Percentiles rank a stretch among this genome's conserved stretches.
Conservation (phyloP, 768 basidiomycete species). For the Pulveroboletus sp. region DNA sequence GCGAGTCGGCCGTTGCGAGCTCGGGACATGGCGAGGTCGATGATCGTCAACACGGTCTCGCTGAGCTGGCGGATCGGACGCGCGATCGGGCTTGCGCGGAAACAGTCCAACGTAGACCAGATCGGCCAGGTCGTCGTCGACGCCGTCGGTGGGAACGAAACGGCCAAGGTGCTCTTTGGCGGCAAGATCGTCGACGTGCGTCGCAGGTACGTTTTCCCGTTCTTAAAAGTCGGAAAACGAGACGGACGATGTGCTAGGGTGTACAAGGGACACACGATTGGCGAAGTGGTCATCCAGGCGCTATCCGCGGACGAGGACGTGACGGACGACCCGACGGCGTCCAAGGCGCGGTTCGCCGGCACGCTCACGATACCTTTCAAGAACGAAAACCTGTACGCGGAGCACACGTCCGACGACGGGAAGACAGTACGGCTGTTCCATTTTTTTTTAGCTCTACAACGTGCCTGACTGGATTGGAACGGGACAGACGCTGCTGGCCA, state of each 20-base stretch:
- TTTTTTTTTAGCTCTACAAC: not conserved
- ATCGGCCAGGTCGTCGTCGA: slow-evolving; percentile 35
- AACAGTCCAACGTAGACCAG: slow-evolving; percentile 40
- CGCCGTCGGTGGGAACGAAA: slow-evolving; percentile 33
- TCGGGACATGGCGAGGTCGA: slow-evolving; percentile 33
- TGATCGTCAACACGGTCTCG: slow-evolving; percentile 52
- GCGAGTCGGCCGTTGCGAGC: slow-evolving; percentile 40
- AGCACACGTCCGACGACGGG: slow-evolving; percentile 33
- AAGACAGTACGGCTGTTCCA: slow-evolving; percentile 14
- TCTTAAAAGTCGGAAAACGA: not conserved
- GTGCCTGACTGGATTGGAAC: too few species aligned
- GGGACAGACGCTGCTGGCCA: slow-evolving; percentile 37
- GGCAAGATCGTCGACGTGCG: slow-evolving; percentile 59
- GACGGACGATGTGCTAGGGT: slow-evolving; percentile 12
- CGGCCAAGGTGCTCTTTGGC: slow-evolving; percentile 44
- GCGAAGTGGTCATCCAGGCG: slow-evolving; percentile 33
- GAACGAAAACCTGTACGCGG: slow-evolving; percentile 57
- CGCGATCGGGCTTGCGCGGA: slow-evolving; percentile 50
- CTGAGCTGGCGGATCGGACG: slow-evolving; percentile 62
- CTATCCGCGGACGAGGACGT: slow-evolving; percentile 26
- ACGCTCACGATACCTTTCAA: slow-evolving; percentile 54
- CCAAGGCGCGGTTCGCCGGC: slow-evolving; percentile 23
- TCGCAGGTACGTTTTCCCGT: slow-evolving; percentile 23
- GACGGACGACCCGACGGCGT: slow-evolving; percentile 1
- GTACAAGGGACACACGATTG: slow-evolving; percentile 40